A percentile compares a stretch with the other conserved stretches of the same genome.
Conservation (phyloP, 768 basidiomycete genomes). For the Megacollybia marginata region DNA sequence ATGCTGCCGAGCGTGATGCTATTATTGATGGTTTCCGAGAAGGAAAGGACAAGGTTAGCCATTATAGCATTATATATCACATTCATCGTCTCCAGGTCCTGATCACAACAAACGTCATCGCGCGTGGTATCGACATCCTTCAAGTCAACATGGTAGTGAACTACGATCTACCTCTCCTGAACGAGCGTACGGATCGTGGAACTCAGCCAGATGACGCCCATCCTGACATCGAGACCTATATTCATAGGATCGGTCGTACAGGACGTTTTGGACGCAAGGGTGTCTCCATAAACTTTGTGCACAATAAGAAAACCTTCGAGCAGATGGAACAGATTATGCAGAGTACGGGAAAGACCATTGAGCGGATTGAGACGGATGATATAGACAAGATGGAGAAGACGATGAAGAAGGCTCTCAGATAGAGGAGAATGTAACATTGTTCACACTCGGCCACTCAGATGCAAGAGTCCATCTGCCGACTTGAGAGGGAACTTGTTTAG, state of each 20-base stretch:
- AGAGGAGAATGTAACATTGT: conserved; percentile 6
- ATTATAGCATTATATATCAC: background rate
- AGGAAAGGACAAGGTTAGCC: conserved; percentile 84
- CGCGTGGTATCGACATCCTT: conserved; percentile 95
- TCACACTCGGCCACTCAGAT: no score
- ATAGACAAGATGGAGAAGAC: conserved; percentile 93
- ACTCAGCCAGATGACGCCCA: conserved; percentile 39
- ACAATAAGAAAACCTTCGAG: conserved; percentile 78
- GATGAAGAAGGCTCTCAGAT: conserved; percentile 80
- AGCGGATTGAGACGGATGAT: conserved; percentile 82
- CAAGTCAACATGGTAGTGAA: conserved; percentile 99
- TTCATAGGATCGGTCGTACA: conserved; percentile 98
- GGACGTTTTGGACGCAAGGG: conserved; percentile 97
- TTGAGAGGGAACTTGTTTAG: no score
- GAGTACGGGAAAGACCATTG: conserved; percentile 69
- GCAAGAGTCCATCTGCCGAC: no score
- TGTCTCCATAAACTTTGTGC: conserved; percentile 96
- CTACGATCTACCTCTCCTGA: conserved; percentile 89
- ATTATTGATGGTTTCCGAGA: conserved; percentile 95
- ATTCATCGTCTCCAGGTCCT: conserved; percentile 35
- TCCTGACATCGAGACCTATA: conserved; percentile 95
- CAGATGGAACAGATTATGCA: conserved; percentile 90
- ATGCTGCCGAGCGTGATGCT: conserved; percentile 80
- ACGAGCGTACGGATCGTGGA: conserved; percentile 47
- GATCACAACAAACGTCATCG: conserved; percentile 98